Percentiles rank a stretch among this genome's conserved stretches.
phyloP scores from a whole-genome alignment of 768 basidiomycete species.

The Suillus ampliporus region DNA sequence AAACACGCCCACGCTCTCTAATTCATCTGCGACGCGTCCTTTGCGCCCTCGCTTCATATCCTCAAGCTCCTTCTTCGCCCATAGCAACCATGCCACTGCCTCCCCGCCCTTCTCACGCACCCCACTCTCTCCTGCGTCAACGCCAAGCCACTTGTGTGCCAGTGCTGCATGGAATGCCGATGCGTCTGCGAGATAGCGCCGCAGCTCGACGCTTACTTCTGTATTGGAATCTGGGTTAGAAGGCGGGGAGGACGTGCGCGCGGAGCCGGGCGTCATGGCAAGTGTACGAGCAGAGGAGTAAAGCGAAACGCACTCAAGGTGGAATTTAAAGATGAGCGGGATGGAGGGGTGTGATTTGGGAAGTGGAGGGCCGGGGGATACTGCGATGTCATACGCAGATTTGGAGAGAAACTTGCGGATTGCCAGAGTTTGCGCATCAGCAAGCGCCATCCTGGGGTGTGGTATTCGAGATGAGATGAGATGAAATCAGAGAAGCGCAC shows the following conservation, averaged over 20 bases:
- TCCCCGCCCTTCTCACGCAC: conserved; percentile 66
- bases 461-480: not conserved
- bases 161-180: conserved; percentile 71
- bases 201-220: conserved; percentile 69
- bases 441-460: conserved; percentile 75
- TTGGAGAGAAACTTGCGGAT: conserved; percentile 91
- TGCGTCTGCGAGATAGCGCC: conserved; percentile 77
- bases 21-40: conserved; percentile 64
- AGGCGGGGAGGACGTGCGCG: conserved; percentile 32
- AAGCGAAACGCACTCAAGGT: conserved; percentile 82
- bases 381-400: conserved; percentile 76
- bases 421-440: conserved; percentile 90
- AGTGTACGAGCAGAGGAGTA: conserved; percentile 81
- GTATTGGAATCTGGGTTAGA: conserved; percentile 30
- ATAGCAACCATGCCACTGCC: conserved; percentile 78
- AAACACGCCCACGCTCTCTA: conserved; percentile 70
- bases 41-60: conserved; percentile 61
- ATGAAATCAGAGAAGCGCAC: conserved; percentile 28
- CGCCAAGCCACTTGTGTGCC: conserved; percentile 94
- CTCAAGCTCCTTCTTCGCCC: conserved; percentile 78
- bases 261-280: conserved; percentile 62
- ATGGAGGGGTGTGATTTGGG: conserved; percentile 93
- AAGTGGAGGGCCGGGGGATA: conserved; percentile 90
- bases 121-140: conserved; percentile 88
- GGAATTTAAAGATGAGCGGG: conserved; percentile 87